Evolutionary conservation across 768 basidiomycete species (phyloP).

Genomic region (Rhodotorula toruloides): DNA sequence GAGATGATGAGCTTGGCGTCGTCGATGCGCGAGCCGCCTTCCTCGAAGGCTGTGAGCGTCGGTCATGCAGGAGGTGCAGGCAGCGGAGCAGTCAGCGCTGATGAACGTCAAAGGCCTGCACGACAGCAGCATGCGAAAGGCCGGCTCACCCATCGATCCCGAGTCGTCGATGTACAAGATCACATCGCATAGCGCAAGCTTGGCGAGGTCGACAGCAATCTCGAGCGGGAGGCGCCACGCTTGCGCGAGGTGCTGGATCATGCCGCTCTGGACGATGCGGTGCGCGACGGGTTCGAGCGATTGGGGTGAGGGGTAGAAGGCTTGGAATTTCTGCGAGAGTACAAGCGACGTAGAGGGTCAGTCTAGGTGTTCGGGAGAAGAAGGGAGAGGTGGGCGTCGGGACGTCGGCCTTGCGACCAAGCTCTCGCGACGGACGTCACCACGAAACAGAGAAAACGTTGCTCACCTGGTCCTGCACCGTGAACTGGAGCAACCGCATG

Average conservation of each 20-base stretch:
- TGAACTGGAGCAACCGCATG: not conserved
- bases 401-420: too few species aligned
- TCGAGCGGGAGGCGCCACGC: slow-evolving; percentile 50
- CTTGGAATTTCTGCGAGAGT: slow-evolving; percentile 44
- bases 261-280: slow-evolving; percentile 46
- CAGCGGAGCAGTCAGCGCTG: slow-evolving; percentile 4
- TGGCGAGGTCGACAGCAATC: slow-evolving; percentile 47
- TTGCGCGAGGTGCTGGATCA: slow-evolving; percentile 45
- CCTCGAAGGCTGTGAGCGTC: slow-evolving; percentile 45
- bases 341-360: slow-evolving; percentile 11
- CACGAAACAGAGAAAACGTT: too few species aligned
- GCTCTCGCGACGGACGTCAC: too few species aligned
- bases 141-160: slow-evolving; percentile 17
- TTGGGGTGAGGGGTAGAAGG: slow-evolving; percentile 50
- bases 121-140: too few species aligned
- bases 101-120: too few species aligned
- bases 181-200: slow-evolving; percentile 48
- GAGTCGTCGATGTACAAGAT: slow-evolving; percentile 45
- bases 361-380: not conserved
- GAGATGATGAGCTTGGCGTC: slow-evolving; percentile 46
- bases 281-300: slow-evolving; percentile 48
- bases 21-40: slow-evolving; percentile 50
- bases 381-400: too few species aligned
- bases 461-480: slow-evolving; percentile 12
- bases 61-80: slow-evolving; percentile 40